A percentile compares a stretch with the other conserved stretches of the same genome.
phyloP scores from a whole-genome alignment of 2,329 filamentous ascomycete genomes.

The Chaetomium olivaceum region DNA sequence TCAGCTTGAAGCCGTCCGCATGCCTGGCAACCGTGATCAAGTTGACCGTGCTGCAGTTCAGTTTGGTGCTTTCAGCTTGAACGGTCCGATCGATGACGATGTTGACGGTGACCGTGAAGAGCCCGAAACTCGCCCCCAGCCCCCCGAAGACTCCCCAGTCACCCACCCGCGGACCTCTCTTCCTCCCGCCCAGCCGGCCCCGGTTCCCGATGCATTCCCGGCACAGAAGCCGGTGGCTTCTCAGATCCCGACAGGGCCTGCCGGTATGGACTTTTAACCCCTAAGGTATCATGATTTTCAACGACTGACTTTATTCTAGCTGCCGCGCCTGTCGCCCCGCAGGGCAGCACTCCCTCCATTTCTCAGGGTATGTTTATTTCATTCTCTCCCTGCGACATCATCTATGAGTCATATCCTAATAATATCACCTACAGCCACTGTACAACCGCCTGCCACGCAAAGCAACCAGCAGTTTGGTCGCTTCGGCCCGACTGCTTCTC shows the following conservation, averaged over 20 bases:
- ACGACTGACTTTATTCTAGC: conserved; percentile 33
- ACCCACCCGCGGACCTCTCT: conserved; percentile 82
- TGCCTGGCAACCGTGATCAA: conserved; percentile 88
- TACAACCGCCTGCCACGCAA: conserved; percentile 53
- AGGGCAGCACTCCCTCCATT: conserved; percentile 39
- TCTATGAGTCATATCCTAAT: conserved; percentile 38
- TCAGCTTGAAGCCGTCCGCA: conserved; percentile 95
- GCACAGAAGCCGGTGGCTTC: conserved; percentile 56
- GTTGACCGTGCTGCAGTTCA: conserved; percentile 92
- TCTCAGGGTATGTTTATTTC: conserved; percentile 41
- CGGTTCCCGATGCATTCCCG: conserved; percentile 57
- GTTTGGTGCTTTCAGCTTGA: conserved; percentile 92
- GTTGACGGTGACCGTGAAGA: conserved; percentile 95
- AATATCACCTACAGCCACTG: conserved; percentile 47
- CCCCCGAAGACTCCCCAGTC: conserved; percentile 88
- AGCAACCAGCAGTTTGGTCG: conserved; percentile 69
- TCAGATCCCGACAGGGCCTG: conserved; percentile 46
- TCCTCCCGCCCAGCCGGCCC: conserved; percentile 66
- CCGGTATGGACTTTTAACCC: conserved; percentile 36
- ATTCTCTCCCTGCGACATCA: conserved; percentile 29
- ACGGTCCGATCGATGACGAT: conserved; percentile 73
- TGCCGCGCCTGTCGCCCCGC: conserved; percentile 36
- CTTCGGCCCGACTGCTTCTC: conserved; percentile 62
- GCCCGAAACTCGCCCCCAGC: conserved; percentile 89
- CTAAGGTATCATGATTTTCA: background rate